Evolutionary conservation across 106 monocot species (phyloP).

Genomic region (Triglochin maritima): DNA sequence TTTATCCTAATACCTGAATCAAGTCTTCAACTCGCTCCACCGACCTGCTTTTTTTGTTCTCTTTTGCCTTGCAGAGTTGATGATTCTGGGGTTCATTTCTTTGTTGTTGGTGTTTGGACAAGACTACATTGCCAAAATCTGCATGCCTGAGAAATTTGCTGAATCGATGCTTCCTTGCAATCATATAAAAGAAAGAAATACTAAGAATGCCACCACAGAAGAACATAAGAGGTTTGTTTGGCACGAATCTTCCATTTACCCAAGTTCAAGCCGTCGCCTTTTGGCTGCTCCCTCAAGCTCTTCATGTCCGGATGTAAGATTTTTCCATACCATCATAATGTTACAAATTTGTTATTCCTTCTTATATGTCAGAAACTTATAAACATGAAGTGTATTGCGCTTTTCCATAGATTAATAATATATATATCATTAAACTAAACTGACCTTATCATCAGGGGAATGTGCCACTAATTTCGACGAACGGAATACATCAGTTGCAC

Average conservation of each 20-base stretch:
- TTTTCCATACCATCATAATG: too few relatives aligned
- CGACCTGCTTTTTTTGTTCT: background rate
- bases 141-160: slow-evolving; percentile 46
- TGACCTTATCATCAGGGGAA: slow-evolving; percentile 10
- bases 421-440: too few relatives aligned
- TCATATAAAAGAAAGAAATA: background rate
- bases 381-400: too few relatives aligned
- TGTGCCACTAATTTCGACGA: slow-evolving; percentile 8
- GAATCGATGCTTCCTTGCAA: slow-evolving; percentile 75
- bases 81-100: slow-evolving; percentile 92
- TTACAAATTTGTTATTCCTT: too few relatives aligned
- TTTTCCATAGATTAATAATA: too few relatives aligned
- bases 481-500: slow-evolving; percentile 27
- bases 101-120: slow-evolving; percentile 68
- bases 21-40: too few relatives aligned
- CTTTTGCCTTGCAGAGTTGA: slow-evolving; percentile 47
- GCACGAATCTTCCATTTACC: background rate
- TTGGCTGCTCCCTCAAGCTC: background rate
- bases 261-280: background rate
- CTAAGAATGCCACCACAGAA: slow-evolving; percentile 5
- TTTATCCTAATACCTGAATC: too few relatives aligned
- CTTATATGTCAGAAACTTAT: too few relatives aligned
- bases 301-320: slow-evolving; percentile 1
- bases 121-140: slow-evolving; percentile 57
- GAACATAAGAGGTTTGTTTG: slow-evolving; percentile 19